These are phyloP conservation scores for Scytalidium sp. DNA, from an alignment of 2,329 filamentous ascomycete species.

Conservation along the genomic window DNA sequence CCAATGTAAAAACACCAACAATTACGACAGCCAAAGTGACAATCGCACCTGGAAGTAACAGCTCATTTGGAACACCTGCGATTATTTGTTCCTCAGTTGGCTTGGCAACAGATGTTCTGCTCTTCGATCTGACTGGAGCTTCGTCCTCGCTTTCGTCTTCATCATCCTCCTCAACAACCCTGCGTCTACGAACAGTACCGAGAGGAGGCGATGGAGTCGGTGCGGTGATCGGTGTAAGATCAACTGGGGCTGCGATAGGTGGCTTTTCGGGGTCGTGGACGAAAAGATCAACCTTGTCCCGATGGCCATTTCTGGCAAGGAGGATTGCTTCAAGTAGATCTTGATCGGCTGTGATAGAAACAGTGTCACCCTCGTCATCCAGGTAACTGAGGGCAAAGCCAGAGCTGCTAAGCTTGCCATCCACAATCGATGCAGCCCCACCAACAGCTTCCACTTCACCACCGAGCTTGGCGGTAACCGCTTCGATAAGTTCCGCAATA, in stretches of 20 bases:
- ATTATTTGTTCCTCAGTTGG: conserved; percentile 65
- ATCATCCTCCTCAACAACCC: conserved; percentile 42
- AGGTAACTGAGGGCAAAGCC: conserved; percentile 95
- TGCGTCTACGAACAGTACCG: conserved; percentile 50
- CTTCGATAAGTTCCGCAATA: conserved; percentile 72
- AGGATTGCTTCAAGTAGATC: conserved; percentile 88
- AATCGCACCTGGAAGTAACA: conserved; percentile 89
- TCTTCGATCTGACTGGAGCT: conserved; percentile 36
- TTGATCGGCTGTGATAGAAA: conserved; percentile 94
- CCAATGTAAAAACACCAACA: conserved; percentile 86
- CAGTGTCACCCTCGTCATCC: conserved; percentile 94
- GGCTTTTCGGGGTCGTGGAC: conserved; percentile 91
- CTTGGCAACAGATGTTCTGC: conserved; percentile 29
- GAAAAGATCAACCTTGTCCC: conserved; percentile 95
- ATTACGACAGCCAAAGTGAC: conserved; percentile 95
- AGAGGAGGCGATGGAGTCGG: conserved; percentile 47
- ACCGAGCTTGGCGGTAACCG: conserved; percentile 82
- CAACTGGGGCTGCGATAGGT: conserved; percentile 66
- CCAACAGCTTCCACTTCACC: conserved; percentile 80
- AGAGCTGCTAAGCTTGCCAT: conserved; percentile 70
- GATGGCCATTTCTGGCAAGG: conserved; percentile 71
- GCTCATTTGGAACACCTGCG: conserved; percentile 87
- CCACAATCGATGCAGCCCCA: conserved; percentile 72
- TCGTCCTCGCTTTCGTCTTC: conserved; percentile 51
- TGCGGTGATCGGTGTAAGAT: conserved; percentile 51